phyloP scores from a whole-genome alignment of 257 asterid genomes.

The Oldenlandia corymbosa region DNA sequence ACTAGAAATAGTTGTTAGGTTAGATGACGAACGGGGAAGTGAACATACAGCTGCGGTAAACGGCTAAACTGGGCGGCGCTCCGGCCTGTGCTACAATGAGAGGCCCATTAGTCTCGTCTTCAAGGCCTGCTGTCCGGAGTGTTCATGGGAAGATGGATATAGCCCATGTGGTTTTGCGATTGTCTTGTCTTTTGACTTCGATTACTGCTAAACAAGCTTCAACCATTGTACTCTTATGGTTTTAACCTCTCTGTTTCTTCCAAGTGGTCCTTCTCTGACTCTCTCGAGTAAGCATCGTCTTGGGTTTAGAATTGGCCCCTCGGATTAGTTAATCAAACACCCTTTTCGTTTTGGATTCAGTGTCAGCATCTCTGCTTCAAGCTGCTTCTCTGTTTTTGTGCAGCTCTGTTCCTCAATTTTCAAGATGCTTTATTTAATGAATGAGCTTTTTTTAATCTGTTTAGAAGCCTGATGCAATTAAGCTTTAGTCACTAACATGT shows the following conservation, averaged over 20 bases:
- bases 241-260: conserved; percentile 60
- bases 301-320: not conserved
- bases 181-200: conserved; percentile 48
- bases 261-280: conserved; percentile 81
- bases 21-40: conserved; percentile 42
- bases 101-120: conserved; percentile 23
- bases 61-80: conserved; percentile 28
- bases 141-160: conserved; percentile 36
- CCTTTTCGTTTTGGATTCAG: not conserved
- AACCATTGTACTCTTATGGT: conserved; percentile 64
- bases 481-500: too few relatives aligned
- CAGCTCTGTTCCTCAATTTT: too few relatives aligned
- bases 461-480: too few relatives aligned
- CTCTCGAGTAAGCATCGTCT: conserved; percentile 48
- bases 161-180: conserved; percentile 40
- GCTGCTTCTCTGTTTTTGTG: too few relatives aligned
- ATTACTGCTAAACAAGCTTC: conserved; percentile 59
- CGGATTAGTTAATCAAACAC: too few relatives aligned
- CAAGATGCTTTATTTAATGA: too few relatives aligned
- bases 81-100: conserved; percentile 26
- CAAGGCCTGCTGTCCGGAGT: conserved; percentile 8
- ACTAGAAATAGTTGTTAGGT: too few relatives aligned
- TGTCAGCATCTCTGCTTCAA: not conserved
- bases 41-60: conserved; percentile 58
- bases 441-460: too few relatives aligned